Conservation (phyloP, 192 early-diverging fungal species). For the Coemansia sp. region DNA sequence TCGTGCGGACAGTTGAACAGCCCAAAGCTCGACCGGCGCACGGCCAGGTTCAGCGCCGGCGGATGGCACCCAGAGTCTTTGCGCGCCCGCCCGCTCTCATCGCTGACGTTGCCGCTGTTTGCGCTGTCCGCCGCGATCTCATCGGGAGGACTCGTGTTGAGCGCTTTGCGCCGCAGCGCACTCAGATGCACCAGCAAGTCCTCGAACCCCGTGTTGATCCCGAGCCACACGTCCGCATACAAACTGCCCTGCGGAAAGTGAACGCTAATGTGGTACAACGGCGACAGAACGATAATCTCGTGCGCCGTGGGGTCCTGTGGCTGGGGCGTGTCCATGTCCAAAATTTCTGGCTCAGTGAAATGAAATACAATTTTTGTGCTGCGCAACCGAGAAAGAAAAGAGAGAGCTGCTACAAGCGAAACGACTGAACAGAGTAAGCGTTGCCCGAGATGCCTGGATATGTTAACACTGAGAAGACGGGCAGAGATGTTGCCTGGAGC, state of each 20-base stretch:
- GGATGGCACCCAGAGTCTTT: constrained; percentile 39
- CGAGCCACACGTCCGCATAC: constrained; percentile 52
- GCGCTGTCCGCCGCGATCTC: constrained; percentile 11
- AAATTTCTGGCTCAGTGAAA: constrained; percentile 5
- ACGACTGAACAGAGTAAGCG: too few relatives aligned
- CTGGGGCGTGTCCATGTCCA: constrained; percentile 20
- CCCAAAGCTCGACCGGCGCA: constrained; percentile 29
- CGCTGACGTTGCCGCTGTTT: constrained; percentile 6
- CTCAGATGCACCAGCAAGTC: constrained; percentile 46
- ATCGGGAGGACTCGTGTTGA: constrained; percentile 40
- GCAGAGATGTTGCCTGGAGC: not conserved
- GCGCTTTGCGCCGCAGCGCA: constrained; percentile 45
- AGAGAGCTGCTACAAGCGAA: too few relatives aligned
- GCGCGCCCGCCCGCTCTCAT: constrained; percentile 10
- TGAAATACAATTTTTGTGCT: not conserved
- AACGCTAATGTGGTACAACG: constrained; percentile 46
- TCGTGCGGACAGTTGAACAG: constrained; percentile 45
- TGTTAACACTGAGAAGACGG: not conserved
- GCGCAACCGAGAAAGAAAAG: not conserved
- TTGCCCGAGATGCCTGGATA: not conserved
- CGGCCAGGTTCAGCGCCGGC: constrained; percentile 10
- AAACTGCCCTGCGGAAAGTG: constrained; percentile 51
- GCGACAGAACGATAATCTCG: constrained; percentile 50
- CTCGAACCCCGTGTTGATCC: constrained; percentile 35
- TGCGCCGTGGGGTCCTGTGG: constrained; percentile 50